These are phyloP conservation scores for Hymenoscyphus repandus DNA, from an alignment of 2,329 filamentous ascomycete genomes.

Conservation along the genomic window DNA sequence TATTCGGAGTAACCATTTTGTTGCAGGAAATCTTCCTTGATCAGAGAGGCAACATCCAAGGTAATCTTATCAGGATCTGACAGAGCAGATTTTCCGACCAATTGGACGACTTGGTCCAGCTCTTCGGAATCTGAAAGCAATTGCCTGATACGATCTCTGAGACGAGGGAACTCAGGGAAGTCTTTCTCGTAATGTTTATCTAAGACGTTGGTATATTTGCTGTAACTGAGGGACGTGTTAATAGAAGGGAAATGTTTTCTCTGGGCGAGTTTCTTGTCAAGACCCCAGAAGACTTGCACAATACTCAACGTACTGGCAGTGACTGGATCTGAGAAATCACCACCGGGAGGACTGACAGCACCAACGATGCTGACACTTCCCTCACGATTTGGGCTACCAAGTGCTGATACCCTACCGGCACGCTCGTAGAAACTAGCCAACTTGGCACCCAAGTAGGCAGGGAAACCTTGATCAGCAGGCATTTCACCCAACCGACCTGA, in stretches of 20 bases:
- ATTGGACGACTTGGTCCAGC: constrained; percentile 95
- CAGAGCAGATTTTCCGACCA: constrained; percentile 94
- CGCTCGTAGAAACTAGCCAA: constrained; percentile 99
- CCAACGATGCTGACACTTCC: constrained; percentile 97
- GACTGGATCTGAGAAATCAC: constrained; percentile 98
- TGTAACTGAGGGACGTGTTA: constrained; percentile 92
- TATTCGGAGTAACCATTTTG: constrained; percentile 99
- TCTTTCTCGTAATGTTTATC: constrained; percentile 95
- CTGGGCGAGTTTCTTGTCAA: constrained; percentile 99
- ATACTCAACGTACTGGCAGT: constrained; percentile 91
- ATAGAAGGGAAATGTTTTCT: constrained; percentile 99
- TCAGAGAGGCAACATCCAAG: constrained; percentile 79
- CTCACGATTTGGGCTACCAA: constrained; percentile 82
- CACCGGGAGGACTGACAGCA: constrained; percentile 92
- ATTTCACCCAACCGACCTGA: constrained; percentile 98
- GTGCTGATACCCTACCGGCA: constrained; percentile 77
- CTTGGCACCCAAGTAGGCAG: constrained; percentile 93
- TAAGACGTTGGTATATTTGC: constrained; percentile 85
- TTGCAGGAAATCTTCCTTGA: constrained; percentile 99
- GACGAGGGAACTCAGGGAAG: constrained; percentile 86
- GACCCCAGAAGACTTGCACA: constrained; percentile 99
- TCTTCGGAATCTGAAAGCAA: constrained; percentile 93
- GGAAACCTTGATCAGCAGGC: constrained; percentile 99
- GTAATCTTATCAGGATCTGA: constrained; percentile 98
- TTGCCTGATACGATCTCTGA: constrained; percentile 90